Evolutionary conservation across 2,329 filamentous ascomycete species (phyloP).

Genomic region (Paecilomyces sp.): DNA sequence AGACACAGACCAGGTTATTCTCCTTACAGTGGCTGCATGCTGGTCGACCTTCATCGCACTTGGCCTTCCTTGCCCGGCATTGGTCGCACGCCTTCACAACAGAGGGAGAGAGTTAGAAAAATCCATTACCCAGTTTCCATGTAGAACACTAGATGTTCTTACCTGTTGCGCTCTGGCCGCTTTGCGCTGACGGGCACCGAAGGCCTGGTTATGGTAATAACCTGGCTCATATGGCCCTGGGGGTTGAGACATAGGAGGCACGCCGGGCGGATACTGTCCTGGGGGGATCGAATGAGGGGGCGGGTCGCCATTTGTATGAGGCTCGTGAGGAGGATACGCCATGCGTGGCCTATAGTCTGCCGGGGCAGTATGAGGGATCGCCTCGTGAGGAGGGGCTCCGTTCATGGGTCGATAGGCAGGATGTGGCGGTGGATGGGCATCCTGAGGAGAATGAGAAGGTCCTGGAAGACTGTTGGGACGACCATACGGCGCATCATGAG

Average conservation of each 20-base stretch:
- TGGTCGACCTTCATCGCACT: conserved; percentile 80
- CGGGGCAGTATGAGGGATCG: conserved; percentile 22
- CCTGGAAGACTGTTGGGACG: conserved; percentile 24
- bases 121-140: neutral
- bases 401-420: conserved; percentile 25
- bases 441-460: conserved; percentile 20
- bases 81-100: conserved; percentile 72
- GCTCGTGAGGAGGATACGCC: conserved; percentile 22
- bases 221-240: conserved; percentile 23
- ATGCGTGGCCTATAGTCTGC: conserved; percentile 27
- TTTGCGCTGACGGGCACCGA: conserved; percentile 29
- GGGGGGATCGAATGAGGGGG: conserved; percentile 23
- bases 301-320: conserved; percentile 22
- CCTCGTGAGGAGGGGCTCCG: conserved; percentile 22
- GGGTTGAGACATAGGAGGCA: conserved; percentile 18
- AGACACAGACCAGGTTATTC: conserved; percentile 75
- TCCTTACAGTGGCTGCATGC: conserved; percentile 82
- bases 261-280: conserved; percentile 19
- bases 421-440: conserved; percentile 17
- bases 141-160: conserved; percentile 3
- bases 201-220: conserved; percentile 24
- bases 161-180: conserved; percentile 35
- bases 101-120: conserved; percentile 5
- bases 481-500: conserved; percentile 24
- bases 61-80: conserved; percentile 80